Evolutionary conservation across 805 yeast species (phyloP).

Genomic region (Schwanniomyces vanrijiae): DNA sequence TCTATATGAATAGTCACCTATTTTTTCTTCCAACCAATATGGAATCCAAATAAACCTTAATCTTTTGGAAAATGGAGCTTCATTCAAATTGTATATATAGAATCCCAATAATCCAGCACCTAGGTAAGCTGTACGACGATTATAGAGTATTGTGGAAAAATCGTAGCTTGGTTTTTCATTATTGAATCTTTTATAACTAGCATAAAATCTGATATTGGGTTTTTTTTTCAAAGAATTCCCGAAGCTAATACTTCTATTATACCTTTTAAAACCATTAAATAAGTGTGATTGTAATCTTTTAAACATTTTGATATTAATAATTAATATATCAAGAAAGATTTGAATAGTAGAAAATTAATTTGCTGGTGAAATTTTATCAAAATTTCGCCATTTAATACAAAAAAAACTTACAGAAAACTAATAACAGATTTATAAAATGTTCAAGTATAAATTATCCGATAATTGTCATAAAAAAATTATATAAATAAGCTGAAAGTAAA

Average conservation of each 20-base stretch:
- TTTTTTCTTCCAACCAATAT: constrained; percentile 55
- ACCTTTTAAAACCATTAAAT: not conserved
- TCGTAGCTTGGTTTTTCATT: constrained; percentile 10
- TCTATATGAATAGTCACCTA: constrained; percentile 65
- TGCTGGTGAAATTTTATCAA: not conserved
- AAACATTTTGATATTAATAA: not conserved
- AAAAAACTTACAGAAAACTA: no score
- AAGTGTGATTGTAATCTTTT: not conserved
- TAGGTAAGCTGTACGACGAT: constrained; percentile 33
- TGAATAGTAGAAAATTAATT: not conserved
- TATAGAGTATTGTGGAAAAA: constrained; percentile 16
- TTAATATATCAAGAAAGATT: no score
- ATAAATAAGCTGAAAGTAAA: not conserved
- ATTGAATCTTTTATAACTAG: constrained; percentile 40
- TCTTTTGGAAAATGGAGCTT: constrained; percentile 81
- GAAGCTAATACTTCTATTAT: not conserved
- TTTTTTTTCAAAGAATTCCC: not conserved
- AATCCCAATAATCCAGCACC: constrained; percentile 21
- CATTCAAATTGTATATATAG: constrained; percentile 51
- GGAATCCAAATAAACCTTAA: constrained; percentile 71
- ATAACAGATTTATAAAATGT: not conserved
- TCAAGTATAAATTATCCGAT: not conserved
- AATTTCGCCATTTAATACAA: no score
- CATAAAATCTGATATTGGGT: constrained; percentile 17
- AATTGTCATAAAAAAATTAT: not conserved